Evolutionary conservation across 1,139 yeast genomes (phyloP).

Genomic region (Schwanniomyces etchellsii): DNA sequence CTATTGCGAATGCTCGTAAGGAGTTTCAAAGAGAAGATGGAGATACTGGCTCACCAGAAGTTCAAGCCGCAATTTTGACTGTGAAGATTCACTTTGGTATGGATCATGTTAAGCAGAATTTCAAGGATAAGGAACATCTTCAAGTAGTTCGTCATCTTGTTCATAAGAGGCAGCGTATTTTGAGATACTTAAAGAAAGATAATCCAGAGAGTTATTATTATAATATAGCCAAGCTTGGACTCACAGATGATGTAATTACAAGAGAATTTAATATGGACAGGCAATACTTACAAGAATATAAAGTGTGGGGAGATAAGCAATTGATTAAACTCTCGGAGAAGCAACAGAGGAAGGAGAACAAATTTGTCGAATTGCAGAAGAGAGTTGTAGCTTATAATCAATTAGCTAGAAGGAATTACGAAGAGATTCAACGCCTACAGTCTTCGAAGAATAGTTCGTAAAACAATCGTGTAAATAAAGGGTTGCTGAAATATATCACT

Average conservation of each 20-base stretch:
- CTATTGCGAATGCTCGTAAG: slow-evolving; percentile 58
- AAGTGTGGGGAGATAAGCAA: slow-evolving; percentile 67
- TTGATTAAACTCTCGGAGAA: slow-evolving; percentile 40
- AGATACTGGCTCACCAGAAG: slow-evolving; percentile 93
- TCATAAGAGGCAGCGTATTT: slow-evolving; percentile 79
- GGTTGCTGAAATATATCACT: background rate
- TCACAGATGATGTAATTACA: slow-evolving; percentile 72
- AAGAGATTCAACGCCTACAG: slow-evolving; percentile 12
- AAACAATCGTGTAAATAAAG: background rate
- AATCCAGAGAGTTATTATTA: slow-evolving; percentile 79
- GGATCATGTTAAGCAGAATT: slow-evolving; percentile 66
- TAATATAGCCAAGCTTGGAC: slow-evolving; percentile 81
- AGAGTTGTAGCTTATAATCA: slow-evolving; percentile 36
- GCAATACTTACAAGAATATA: slow-evolving; percentile 78
- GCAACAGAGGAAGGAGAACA: slow-evolving; percentile 31
- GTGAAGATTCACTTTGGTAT: slow-evolving; percentile 74
- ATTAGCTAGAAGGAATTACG: slow-evolving; percentile 35
- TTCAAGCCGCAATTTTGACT: slow-evolving; percentile 88
- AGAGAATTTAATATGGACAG: slow-evolving; percentile 82
- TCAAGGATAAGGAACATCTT: slow-evolving; percentile 67
- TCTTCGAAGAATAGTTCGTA: background rate
- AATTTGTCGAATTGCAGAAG: slow-evolving; percentile 32
- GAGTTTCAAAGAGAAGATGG: slow-evolving; percentile 84
- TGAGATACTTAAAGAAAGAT: slow-evolving; percentile 74
- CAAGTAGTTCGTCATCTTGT: slow-evolving; percentile 75